phyloP scores from a whole-genome alignment of 371 early-diverging fungal genomes.

The Rhizopus sp. region DNA sequence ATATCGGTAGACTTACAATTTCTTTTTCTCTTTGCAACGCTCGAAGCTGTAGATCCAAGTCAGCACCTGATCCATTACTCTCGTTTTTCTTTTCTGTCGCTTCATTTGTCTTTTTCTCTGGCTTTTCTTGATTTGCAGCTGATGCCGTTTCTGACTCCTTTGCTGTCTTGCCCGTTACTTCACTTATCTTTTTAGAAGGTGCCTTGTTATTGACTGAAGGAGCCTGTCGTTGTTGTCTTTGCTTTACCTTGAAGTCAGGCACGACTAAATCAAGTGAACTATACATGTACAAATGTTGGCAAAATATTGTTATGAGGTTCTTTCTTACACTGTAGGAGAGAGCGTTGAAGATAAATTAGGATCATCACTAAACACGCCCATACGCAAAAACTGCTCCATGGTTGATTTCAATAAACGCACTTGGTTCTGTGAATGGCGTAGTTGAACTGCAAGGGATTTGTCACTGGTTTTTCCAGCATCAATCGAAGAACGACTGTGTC shows the following conservation, averaged over 20 bases:
- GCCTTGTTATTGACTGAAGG: background rate
- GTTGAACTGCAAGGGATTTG: constrained; percentile 20
- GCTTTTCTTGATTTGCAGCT: constrained; percentile 2
- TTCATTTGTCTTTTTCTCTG: background rate
- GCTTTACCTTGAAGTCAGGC: constrained; percentile 8
- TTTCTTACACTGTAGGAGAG: constrained; percentile 20
- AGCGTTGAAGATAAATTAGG: constrained; percentile 5
- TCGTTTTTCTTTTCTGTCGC: background rate
- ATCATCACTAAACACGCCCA: constrained; percentile 44
- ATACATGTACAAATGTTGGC: background rate
- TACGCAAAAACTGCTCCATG: constrained; percentile 47
- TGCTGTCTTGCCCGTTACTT: background rate
- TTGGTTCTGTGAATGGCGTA: constrained; percentile 43
- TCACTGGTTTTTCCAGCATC: constrained; percentile 10
- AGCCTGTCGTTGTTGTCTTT: background rate
- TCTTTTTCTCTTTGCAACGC: constrained; percentile 29
- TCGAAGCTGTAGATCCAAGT: constrained; percentile 21
- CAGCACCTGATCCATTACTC: constrained; percentile 4
- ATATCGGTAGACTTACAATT: constrained; percentile 20
- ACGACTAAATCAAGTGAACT: constrained; percentile 23
- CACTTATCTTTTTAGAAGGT: background rate
- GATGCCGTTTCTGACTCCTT: background rate
- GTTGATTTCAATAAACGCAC: constrained; percentile 43
- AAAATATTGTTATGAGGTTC: background rate
- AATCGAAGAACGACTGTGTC: constrained; percentile 4